Conservation (phyloP, 805 yeast genomes). For the Metschnikowia dekortorum region DNA sequence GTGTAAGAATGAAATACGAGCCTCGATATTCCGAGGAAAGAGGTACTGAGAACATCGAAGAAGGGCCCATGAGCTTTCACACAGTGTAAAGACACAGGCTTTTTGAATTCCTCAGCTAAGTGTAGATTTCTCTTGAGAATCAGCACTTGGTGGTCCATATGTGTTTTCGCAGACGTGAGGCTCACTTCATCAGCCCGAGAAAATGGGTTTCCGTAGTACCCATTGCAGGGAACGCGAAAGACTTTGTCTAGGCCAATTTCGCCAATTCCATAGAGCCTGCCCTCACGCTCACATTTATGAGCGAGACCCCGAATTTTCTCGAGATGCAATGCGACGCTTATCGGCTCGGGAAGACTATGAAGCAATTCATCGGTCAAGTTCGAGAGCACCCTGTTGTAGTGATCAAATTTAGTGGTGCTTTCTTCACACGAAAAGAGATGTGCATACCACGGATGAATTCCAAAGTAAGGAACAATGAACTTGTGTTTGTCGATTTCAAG, state of each 20-base stretch:
- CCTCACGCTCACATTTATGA: conserved; percentile 10
- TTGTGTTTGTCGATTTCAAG: conserved; percentile 10
- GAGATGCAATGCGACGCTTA: conserved; percentile 35
- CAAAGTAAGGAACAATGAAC: conserved; percentile 47
- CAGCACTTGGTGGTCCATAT: conserved; percentile 58
- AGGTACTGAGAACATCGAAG: conserved; percentile 32
- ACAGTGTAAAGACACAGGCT: conserved; percentile 75
- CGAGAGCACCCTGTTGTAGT: conserved; percentile 52
- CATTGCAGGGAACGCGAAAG: conserved; percentile 61
- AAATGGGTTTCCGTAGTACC: conserved; percentile 43
- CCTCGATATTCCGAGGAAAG: conserved; percentile 23
- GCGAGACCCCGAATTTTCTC: conserved; percentile 23
- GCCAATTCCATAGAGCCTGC: conserved; percentile 51
- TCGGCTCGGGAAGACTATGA: conserved; percentile 58
- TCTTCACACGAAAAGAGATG: conserved; percentile 49
- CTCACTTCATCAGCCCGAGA: conserved; percentile 2
- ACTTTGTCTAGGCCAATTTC: conserved; percentile 88
- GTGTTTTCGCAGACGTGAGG: conserved; percentile 47
- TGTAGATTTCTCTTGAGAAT: conserved; percentile 49
- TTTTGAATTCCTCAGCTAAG: conserved; percentile 45
- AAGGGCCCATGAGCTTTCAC: conserved; percentile 73
- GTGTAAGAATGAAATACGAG: conserved; percentile 80
- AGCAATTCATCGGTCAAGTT: conserved; percentile 41
- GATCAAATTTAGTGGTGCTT: conserved; percentile 38
- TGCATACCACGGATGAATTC: conserved; percentile 91